phyloP scores from a whole-genome alignment of 1,284 basidiomycete genomes.

The Rhizoctonia solani region DNA sequence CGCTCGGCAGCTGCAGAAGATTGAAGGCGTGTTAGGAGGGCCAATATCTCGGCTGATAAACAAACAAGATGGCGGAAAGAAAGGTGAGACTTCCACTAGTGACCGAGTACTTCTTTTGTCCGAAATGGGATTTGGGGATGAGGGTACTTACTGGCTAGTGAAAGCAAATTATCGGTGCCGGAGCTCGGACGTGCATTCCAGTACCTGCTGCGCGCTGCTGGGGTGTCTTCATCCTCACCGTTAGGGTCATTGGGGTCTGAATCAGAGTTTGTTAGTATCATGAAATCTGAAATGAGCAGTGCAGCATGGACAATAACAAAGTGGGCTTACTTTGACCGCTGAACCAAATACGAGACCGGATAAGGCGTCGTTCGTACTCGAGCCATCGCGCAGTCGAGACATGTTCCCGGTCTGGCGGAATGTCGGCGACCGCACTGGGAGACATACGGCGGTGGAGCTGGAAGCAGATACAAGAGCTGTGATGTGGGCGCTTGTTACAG shows the following conservation, averaged over 20 bases:
- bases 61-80: slow-evolving; percentile 15
- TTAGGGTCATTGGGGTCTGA: slow-evolving; percentile 22
- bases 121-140: background rate
- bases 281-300: slow-evolving; percentile 8
- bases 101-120: background rate
- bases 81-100: background rate
- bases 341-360: background rate
- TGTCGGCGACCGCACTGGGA: background rate
- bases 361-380: slow-evolving; percentile 13
- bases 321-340: no score
- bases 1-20: slow-evolving; percentile 31
- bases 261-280: background rate
- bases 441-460: slow-evolving; percentile 29
- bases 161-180: slow-evolving; percentile 18
- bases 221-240: slow-evolving; percentile 12
- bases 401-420: slow-evolving; percentile 16
- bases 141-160: slow-evolving; percentile 24
- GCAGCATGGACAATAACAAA: background rate
- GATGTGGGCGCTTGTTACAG: slow-evolving; percentile 12
- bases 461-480: background rate
- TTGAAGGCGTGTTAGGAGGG: slow-evolving; percentile 33
- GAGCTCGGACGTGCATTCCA: slow-evolving; percentile 23
- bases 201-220: slow-evolving; percentile 19
- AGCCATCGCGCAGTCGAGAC: background rate
- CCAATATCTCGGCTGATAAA: slow-evolving; percentile 30